Base-by-base conservation (phyloP, 148 eudicot species). In the Cornus suecica region DNA sequence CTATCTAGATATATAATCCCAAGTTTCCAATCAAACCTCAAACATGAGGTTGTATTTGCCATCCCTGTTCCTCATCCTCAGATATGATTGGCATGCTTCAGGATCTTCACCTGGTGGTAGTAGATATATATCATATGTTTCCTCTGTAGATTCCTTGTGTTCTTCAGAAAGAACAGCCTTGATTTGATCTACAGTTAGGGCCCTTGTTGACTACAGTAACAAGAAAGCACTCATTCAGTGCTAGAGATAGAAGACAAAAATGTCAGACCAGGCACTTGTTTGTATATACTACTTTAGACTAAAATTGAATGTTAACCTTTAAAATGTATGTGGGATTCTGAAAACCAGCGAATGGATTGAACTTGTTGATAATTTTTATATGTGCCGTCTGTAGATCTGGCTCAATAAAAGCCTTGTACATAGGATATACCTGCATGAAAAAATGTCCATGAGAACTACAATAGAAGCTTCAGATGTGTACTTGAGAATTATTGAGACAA, bases 31-130 rank as follows among this genome's bases (percentile, higher is more conserved):
- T 45, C 82, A 72, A 73, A 94, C 99, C 97, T 94, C 97, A 71
- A 92, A 94, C 99, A 94, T 94, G 51, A 94, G 97, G 83, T 86
- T 94, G 86, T 94, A 94, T 66, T 94, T 92, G 24, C 98, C 98
- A 87, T 90, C 97, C 82, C 88, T 87, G 83, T 94, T 94, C 87
- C 99, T 89, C 99, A 94, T 92, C 84, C 99, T 90, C 74, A 94
- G 86, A 84, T 94, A 90, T 28, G 99, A 94, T 80, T 94, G 99
- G 78, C 99, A 94, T 48, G 90, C 96, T 88, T 94, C 96, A 72
- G 99, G 97, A 84, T 94, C 99, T 86, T 94, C 94, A 74, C 97
- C 96, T 6, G 99, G 99, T 14, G 99, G 99, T 70, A 92, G 87
- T 74, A 94, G 99, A 85, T 89, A 94, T 70, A 94, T 94, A 80